These are phyloP conservation scores for Wickerhamomyces silvicola DNA, from an alignment of 805 yeast genomes.

Conservation along the genomic window DNA sequence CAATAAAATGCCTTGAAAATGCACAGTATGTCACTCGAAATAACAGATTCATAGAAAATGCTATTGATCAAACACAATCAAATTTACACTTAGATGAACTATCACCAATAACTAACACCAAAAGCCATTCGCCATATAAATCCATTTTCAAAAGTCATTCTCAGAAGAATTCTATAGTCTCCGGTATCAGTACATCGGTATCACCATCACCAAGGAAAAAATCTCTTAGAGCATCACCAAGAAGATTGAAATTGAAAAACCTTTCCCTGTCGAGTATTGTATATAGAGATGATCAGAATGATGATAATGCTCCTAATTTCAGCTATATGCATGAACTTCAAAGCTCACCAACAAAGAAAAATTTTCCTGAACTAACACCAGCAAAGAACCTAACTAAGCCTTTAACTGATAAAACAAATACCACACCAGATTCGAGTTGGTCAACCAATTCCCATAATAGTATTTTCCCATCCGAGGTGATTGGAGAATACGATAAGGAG, in stretches of 20 bases:
- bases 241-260: conserved; percentile 16
- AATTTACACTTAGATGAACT: conserved; percentile 13
- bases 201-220: conserved; percentile 18
- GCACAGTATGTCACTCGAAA: conserved; percentile 7
- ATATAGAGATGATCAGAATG: conserved; percentile 12
- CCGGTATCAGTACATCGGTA: conserved; percentile 11
- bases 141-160: conserved; percentile 17
- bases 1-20: conserved; percentile 14
- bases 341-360: conserved; percentile 14
- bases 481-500: conserved; percentile 61
- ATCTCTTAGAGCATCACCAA: conserved; percentile 10
- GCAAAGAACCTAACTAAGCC: conserved; percentile 1
- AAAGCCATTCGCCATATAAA: conserved; percentile 20
- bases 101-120: conserved; percentile 5
- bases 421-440: conserved; percentile 28
- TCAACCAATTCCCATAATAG: conserved; percentile 31
- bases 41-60: conserved; percentile 8
- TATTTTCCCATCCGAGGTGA: conserved; percentile 48
- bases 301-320: conserved; percentile 14
- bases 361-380: conserved; percentile 7
- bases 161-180: conserved; percentile 13
- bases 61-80: conserved; percentile 15
- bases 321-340: conserved; percentile 22
- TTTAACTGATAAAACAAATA: conserved; percentile 23
- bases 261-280: conserved; percentile 21